Conservation (phyloP, 1,139 yeast species). For the Taphrina deformans region DNA sequence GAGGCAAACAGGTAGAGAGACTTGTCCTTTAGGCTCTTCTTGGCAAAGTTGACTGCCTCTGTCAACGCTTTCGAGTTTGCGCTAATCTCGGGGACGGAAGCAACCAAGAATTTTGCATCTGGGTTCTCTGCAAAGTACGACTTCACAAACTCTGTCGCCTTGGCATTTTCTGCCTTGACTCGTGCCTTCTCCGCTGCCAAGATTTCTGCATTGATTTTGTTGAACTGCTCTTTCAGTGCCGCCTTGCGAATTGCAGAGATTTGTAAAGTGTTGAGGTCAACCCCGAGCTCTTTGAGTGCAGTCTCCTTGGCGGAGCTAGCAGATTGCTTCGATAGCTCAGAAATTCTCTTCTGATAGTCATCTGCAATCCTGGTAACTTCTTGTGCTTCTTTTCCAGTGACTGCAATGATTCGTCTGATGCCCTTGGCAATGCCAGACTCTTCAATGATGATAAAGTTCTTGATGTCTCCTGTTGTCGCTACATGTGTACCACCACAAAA, state of each 20-base stretch:
- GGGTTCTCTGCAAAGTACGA: slow-evolving; percentile 58
- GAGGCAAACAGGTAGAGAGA: slow-evolving; percentile 83
- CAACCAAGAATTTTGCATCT: slow-evolving; percentile 57
- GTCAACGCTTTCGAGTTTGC: slow-evolving; percentile 93
- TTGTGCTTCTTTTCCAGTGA: slow-evolving; percentile 86
- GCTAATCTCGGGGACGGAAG: slow-evolving; percentile 62
- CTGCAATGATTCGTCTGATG: slow-evolving; percentile 95
- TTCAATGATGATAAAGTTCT: slow-evolving; percentile 82
- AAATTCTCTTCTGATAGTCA: slow-evolving; percentile 65
- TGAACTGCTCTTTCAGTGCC: slow-evolving; percentile 69
- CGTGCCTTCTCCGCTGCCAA: slow-evolving; percentile 83
- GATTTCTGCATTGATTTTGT: slow-evolving; percentile 76
- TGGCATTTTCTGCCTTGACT: slow-evolving; percentile 84
- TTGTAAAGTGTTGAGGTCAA: slow-evolving; percentile 73
- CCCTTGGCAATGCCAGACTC: slow-evolving; percentile 99
- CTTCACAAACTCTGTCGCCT: slow-evolving; percentile 76
- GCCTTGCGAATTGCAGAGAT: slow-evolving; percentile 82
- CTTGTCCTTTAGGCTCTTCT: slow-evolving; percentile 72
- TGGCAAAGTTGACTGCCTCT: slow-evolving; percentile 83
- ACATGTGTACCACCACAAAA: slow-evolving; percentile 99
- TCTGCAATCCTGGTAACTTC: slow-evolving; percentile 81
- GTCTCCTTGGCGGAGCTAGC: slow-evolving; percentile 75
- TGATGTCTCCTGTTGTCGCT: slow-evolving; percentile 85
- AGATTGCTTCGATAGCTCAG: slow-evolving; percentile 54
- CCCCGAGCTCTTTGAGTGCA: slow-evolving; percentile 77